Percentiles rank a stretch among this genome's conserved stretches.
Evolutionary conservation across 208 protist species (phyloP).

Genomic region (Leishmania tropica): DNA sequence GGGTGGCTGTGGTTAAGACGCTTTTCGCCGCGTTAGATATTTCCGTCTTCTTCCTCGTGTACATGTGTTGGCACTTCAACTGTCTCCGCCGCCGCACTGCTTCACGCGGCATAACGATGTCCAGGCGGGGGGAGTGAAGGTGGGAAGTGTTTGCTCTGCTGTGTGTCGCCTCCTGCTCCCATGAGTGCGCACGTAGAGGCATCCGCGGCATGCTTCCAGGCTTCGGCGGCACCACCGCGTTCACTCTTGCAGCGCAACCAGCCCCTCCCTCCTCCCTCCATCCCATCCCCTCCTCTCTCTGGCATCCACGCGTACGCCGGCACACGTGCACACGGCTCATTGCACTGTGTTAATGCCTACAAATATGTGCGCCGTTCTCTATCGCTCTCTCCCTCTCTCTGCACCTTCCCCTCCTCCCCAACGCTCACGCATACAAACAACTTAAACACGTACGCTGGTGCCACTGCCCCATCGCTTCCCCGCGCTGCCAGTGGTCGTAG

Average conservation of each 20-base stretch:
- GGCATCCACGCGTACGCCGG: neutral
- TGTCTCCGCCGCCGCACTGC: neutral
- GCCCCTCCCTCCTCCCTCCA: neutral
- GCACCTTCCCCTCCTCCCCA: neutral
- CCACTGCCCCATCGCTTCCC: neutral
- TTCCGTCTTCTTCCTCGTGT: neutral
- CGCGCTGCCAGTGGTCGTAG: neutral
- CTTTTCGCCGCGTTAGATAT: neutral
- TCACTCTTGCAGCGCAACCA: neutral
- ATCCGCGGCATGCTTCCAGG: too few relatives aligned
- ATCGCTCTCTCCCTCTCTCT: too few relatives aligned
- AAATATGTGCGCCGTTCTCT: neutral
- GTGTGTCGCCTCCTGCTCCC: too few relatives aligned
- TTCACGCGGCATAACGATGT: neutral
- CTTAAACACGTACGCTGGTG: neutral
- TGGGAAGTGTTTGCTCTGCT: too few relatives aligned
- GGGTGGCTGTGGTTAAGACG: too few relatives aligned
- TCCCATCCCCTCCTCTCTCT: conserved; percentile 9
- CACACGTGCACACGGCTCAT: neutral
- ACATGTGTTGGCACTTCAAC: neutral
- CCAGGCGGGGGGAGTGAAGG: too few relatives aligned
- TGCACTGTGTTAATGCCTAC: neutral
- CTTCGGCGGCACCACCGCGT: too few relatives aligned
- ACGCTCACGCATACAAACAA: neutral
- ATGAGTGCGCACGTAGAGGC: too few relatives aligned